A percentile compares a stretch with the other conserved stretches of the same genome.
phyloP scores from a whole-genome alignment of 805 yeast species.

The Saccharomyces mikatae region DNA sequence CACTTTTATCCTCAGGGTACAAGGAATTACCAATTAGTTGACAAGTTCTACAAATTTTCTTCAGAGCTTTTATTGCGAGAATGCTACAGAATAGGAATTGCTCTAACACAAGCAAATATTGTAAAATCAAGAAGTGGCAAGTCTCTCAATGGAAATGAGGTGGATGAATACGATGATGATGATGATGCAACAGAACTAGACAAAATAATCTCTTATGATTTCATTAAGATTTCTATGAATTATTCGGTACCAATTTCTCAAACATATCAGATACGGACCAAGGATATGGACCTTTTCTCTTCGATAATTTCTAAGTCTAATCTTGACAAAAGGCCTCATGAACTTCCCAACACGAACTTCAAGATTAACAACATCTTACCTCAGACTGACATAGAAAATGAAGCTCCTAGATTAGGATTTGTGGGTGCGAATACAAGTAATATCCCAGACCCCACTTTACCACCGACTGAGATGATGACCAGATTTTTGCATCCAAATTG shows the following conservation, averaged over 20 bases:
- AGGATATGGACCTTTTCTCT: constrained; percentile 72
- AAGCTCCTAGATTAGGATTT: constrained; percentile 38
- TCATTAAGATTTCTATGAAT: constrained; percentile 46
- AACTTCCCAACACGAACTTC: constrained; percentile 56
- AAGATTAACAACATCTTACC: constrained; percentile 64
- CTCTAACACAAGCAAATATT: constrained; percentile 9
- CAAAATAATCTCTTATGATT: constrained; percentile 46
- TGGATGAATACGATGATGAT: constrained; percentile 25
- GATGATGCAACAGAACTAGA: constrained; percentile 29
- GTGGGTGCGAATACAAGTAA: constrained; percentile 39
- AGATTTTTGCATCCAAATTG: constrained; percentile 54
- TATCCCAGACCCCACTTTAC: constrained; percentile 42
- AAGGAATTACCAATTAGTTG: constrained; percentile 43
- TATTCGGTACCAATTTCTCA: constrained; percentile 53
- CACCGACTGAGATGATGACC: constrained; percentile 47
- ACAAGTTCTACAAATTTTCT: constrained; percentile 53
- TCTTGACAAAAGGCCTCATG: constrained; percentile 65
- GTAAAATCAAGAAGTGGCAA: constrained; percentile 3
- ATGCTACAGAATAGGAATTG: constrained; percentile 38
- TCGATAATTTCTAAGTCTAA: constrained; percentile 61
- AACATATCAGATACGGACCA: constrained; percentile 50
- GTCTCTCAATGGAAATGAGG: background rate
- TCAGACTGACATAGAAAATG: constrained; percentile 26
- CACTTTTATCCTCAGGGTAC: constrained; percentile 43
- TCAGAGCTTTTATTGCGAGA: constrained; percentile 60